Percentiles rank a stretch among this genome's conserved stretches.
Conservation (phyloP, 805 yeast species). For the Vanderwaltozyma verrucispora region DNA sequence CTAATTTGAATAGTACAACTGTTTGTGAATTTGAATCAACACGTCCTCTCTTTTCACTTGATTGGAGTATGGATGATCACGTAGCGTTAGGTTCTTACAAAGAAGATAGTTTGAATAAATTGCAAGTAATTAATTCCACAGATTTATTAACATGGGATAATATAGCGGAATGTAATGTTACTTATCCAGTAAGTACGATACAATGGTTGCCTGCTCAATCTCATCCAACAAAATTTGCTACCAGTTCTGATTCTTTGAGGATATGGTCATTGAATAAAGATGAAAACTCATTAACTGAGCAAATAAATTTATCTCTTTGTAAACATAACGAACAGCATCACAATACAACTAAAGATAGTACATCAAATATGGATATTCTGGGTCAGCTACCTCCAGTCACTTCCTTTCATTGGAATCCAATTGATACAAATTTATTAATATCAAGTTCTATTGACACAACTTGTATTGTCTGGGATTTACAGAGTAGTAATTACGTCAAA, state of each 20-base stretch:
- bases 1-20: slow-evolving; percentile 1
- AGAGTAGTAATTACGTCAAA: slow-evolving; percentile 47
- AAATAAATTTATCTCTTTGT: slow-evolving; percentile 32
- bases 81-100: slow-evolving; percentile 43
- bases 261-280: slow-evolving; percentile 25
- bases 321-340: slow-evolving; percentile 34
- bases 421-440: slow-evolving; percentile 58
- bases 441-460: slow-evolving; percentile 93
- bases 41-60: slow-evolving; percentile 24
- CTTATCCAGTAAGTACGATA: slow-evolving; percentile 25
- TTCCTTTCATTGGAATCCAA: slow-evolving; percentile 83
- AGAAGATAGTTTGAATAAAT: slow-evolving; percentile 63
- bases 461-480: slow-evolving; percentile 86
- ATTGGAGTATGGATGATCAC: slow-evolving; percentile 27
- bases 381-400: slow-evolving; percentile 73
- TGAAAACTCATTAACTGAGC: slow-evolving; percentile 28
- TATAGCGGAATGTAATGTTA: slow-evolving; percentile 21
- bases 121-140: slow-evolving; percentile 40
- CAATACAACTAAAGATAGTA: slow-evolving; percentile 24
- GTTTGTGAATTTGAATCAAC: slow-evolving; percentile 23
- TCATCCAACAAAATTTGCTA: slow-evolving; percentile 24
- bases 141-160: slow-evolving; percentile 71
- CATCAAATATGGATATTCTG: slow-evolving; percentile 1
- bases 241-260: slow-evolving; percentile 29
- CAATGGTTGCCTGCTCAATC: slow-evolving; percentile 26